Evolutionary conservation across 208 protist species (phyloP), one percentile per base, ranked within the genome.

Genomic region (Wallacemonas sp.): DNA sequence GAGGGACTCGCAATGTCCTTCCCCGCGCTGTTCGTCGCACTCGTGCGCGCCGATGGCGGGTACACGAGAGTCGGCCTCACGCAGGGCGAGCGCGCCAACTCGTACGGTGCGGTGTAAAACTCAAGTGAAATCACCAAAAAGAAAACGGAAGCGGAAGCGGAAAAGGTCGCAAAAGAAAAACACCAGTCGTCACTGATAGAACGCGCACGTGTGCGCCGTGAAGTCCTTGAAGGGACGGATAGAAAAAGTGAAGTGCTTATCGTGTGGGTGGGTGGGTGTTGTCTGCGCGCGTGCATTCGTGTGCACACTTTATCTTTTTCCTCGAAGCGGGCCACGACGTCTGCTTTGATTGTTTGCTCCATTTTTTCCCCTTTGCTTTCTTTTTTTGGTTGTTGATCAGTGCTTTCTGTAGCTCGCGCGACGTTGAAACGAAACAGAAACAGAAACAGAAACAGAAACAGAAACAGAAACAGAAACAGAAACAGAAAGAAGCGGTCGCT

Each of bases 1-100:
- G 81, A 89, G 25, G 79, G 68, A 14, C 66, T 95, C 48, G 57
- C 70, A 54, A 44, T 82, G 41, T 92, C 89, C 0, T 86, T 78
- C 36, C 86, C 86, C 14, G 70, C 80, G 32, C 67, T 94, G 32
- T 88, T 89, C 61, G 74, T 46, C 3, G 70, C 48, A 1, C 59
- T 94, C 20, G 66, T 82, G 29, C 57, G 64, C 20, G 50, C 69
- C 10, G 83, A 89, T 57, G 67, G 57, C 22, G 76, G 76, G 32
- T 39, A 61, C 39, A 74, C 62, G n/a, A 14, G 39, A 25, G 61
- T 52, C 23, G 49, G 28, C 48, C 22, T 55, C 48, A 55, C 48
- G 20, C 25, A 32, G 7, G 48, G 48, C 8, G 48, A 26, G 18
- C 48, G 18, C 0, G 48, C 10, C 22, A 44, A 31, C 38, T 11